phyloP scores from a whole-genome alignment of 768 basidiomycete genomes.

The Amanita inopinata region DNA sequence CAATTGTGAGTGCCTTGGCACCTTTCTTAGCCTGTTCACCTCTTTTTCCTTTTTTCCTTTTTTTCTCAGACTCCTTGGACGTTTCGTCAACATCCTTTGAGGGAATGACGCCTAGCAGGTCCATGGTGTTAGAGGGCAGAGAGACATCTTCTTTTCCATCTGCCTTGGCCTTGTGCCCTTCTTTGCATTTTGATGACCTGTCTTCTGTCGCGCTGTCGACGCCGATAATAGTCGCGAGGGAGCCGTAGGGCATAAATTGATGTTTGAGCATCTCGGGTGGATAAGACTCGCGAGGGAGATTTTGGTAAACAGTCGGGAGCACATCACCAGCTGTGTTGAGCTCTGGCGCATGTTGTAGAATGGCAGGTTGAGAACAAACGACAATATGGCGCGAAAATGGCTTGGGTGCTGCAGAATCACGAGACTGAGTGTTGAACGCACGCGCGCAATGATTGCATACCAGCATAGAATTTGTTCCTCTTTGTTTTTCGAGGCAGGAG shows the following conservation, averaged over 20 bases:
- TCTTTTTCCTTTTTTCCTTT: conserved; percentile 27
- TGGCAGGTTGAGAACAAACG: conserved; percentile 38
- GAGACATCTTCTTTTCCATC: conserved; percentile 11
- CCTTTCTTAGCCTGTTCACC: too few species aligned
- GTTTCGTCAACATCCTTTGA: conserved; percentile 17
- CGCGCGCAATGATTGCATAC: conserved; percentile 22
- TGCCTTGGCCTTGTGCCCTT: not conserved
- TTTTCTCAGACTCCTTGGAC: conserved; percentile 11
- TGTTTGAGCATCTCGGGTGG: conserved; percentile 56
- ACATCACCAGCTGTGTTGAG: conserved; percentile 8
- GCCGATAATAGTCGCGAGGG: conserved; percentile 21
- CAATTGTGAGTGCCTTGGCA: too few species aligned
- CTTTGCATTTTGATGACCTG: not conserved
- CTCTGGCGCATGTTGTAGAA: conserved; percentile 17
- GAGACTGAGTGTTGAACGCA: not conserved
- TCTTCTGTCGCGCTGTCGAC: conserved; percentile 15
- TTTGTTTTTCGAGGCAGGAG: conserved; percentile 57
- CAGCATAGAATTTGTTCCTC: conserved; percentile 46
- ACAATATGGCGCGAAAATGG: conserved; percentile 50
- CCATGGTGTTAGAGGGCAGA: not conserved
- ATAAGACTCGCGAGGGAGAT: conserved; percentile 47
- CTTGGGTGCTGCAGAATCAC: conserved; percentile 21
- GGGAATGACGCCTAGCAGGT: not conserved
- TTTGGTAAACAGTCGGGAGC: conserved; percentile 23
- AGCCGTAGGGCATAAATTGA: conserved; percentile 53